A percentile compares a stretch with the other conserved stretches of the same genome.
Conservation (phyloP, 331 rosid species). For the Rosa hybrid region DNA sequence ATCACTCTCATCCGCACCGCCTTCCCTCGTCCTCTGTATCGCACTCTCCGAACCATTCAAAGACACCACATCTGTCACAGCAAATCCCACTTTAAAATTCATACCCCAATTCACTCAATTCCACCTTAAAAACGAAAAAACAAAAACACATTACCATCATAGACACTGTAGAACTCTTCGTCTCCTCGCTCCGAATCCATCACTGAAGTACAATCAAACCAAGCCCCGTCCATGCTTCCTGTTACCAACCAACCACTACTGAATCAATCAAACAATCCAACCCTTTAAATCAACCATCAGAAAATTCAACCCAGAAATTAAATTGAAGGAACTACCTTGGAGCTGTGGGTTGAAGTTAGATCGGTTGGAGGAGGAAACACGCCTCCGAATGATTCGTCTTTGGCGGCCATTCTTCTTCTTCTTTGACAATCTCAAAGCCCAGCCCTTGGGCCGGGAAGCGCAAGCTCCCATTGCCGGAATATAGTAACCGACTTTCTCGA, state of each 20-base stretch:
- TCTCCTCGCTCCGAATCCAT: constrained; percentile 85
- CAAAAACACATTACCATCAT: constrained; percentile 54
- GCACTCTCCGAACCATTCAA: constrained; percentile 44
- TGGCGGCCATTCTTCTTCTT: constrained; percentile 46
- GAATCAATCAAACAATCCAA: constrained; percentile 12
- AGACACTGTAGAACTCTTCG: constrained; percentile 84
- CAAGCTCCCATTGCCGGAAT: constrained; percentile 70
- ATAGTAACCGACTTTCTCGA: not conserved
- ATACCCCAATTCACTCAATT: too few species aligned
- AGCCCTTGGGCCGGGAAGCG: constrained; percentile 63
- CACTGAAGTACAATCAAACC: constrained; percentile 82
- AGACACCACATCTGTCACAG: constrained; percentile 40
- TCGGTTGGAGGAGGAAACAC: constrained; percentile 50
- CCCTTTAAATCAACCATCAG: not conserved
- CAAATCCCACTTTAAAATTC: not conserved
- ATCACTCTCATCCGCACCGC: constrained; percentile 44
- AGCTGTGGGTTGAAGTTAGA: constrained; percentile 42
- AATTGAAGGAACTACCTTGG: constrained; percentile 36
- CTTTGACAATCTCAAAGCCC: constrained; percentile 27
- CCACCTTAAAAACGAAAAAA: not conserved
- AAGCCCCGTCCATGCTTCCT: constrained; percentile 57
- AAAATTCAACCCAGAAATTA: too few species aligned
- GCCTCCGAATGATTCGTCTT: constrained; percentile 51
- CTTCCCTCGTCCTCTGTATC: constrained; percentile 22
- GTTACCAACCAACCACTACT: not conserved